These are phyloP conservation scores for Talaromyces pinophilus DNA, from an alignment of 2,329 filamentous ascomycete species.

Conservation along the genomic window DNA sequence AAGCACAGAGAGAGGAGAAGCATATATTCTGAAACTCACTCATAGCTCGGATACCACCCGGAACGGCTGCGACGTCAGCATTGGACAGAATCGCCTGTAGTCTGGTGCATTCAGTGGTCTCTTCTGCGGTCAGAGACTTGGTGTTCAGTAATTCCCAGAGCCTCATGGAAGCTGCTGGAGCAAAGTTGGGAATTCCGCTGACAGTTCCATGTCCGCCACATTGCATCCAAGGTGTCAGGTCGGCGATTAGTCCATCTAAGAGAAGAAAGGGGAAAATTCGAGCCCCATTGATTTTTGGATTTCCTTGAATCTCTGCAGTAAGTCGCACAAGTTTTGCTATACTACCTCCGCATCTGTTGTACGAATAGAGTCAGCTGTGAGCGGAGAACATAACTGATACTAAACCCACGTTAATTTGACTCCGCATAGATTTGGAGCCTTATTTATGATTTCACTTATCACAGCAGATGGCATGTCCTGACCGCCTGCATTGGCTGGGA, in stretches of 20 bases:
- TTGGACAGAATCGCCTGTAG: constrained; percentile 28
- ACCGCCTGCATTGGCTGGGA: constrained; percentile 29
- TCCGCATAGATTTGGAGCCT: constrained; percentile 28
- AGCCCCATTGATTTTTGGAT: constrained; percentile 22
- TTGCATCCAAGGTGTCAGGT: constrained; percentile 31
- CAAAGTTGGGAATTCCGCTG: constrained; percentile 31
- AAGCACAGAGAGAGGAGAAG: background rate
- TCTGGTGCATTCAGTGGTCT: constrained; percentile 24
- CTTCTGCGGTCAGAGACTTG: constrained; percentile 17
- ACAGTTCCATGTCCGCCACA: constrained; percentile 31
- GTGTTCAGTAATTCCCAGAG: constrained; percentile 29
- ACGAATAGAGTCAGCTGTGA: background rate
- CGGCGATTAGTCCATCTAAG: constrained; percentile 30
- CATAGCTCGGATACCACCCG: constrained; percentile 30
- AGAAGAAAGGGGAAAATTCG: constrained; percentile 29
- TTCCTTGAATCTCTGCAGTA: constrained; percentile 22
- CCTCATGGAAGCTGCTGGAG: constrained; percentile 28
- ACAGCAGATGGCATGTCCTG: constrained; percentile 30
- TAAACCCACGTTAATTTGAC: constrained; percentile 29
- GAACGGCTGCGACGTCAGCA: constrained; percentile 29
- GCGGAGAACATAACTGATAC: background rate
- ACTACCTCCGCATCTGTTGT: constrained; percentile 29
- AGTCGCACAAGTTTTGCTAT: constrained; percentile 30
- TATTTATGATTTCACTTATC: constrained; percentile 26
- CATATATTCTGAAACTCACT: constrained; percentile 22